These are phyloP conservation scores for Pelargonium fulgidum DNA, from an alignment of 441 rosid species.

Conservation along the genomic window DNA sequence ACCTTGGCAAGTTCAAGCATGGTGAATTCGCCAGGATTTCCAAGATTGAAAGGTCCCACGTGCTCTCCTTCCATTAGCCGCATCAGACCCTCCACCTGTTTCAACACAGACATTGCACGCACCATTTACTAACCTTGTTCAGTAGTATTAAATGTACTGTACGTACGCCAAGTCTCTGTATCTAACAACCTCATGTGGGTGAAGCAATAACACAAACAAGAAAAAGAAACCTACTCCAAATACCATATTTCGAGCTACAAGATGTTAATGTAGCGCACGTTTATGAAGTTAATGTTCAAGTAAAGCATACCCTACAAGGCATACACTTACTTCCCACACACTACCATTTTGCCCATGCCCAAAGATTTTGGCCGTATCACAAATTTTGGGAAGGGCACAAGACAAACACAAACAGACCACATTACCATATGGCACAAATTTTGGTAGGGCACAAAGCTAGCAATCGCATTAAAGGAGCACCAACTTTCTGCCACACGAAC, in stretches of 20 bases:
- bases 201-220: background rate
- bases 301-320: background rate
- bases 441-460: background rate
- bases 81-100: conserved; percentile 89
- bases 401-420: no score
- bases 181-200: background rate
- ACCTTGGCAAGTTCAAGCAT: conserved; percentile 95
- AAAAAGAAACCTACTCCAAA: background rate
- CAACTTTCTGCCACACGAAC: no score
- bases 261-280: background rate
- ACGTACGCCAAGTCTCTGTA: background rate
- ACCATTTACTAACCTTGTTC: conserved; percentile 6
- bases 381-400: no score
- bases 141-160: background rate
- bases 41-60: conserved; percentile 90
- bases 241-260: background rate
- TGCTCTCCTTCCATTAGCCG: conserved; percentile 96
- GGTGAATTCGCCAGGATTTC: conserved; percentile 99
- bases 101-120: conserved; percentile 10
- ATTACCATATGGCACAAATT: no score
- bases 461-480: background rate
- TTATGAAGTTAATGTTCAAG: background rate
- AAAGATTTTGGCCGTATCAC: background rate
- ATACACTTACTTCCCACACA: background rate
- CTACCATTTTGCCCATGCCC: background rate